These are phyloP conservation scores for Glonium stellatum DNA, from an alignment of 495 filamentous ascomycete genomes.

Conservation along the genomic window DNA sequence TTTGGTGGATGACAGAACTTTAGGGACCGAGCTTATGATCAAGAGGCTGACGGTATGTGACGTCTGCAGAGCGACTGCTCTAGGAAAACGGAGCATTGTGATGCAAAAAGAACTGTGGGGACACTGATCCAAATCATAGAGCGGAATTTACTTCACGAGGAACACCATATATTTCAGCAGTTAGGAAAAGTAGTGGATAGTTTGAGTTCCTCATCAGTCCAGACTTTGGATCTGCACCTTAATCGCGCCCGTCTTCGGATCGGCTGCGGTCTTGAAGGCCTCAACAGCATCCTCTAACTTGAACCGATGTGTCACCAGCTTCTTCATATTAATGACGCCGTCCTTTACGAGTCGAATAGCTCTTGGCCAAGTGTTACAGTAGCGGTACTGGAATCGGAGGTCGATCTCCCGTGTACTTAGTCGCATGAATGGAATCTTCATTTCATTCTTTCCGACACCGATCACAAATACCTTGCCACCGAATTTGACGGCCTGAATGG, in stretches of 20 bases:
- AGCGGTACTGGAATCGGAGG: slow-evolving; percentile 91
- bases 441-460: slow-evolving; percentile 89
- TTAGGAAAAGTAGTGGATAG: too few relatives aligned
- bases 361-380: slow-evolving; percentile 89
- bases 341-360: slow-evolving; percentile 82
- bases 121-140: too few relatives aligned
- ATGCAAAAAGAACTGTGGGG: too few relatives aligned
- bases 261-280: slow-evolving; percentile 78
- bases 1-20: too few relatives aligned
- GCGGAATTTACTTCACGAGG: too few relatives aligned
- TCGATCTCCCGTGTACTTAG: slow-evolving; percentile 86
- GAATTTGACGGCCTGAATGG: slow-evolving; percentile 84
- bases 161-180: too few relatives aligned
- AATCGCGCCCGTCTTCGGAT: slow-evolving; percentile 88
- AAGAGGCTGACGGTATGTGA: too few relatives aligned
- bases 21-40: too few relatives aligned
- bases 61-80: too few relatives aligned
- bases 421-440: slow-evolving; percentile 89
- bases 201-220: slow-evolving; percentile 21
- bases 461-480: slow-evolving; percentile 92
- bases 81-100: too few relatives aligned
- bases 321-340: slow-evolving; percentile 69
- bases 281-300: slow-evolving; percentile 76
- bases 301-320: slow-evolving; percentile 83
- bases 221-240: slow-evolving; percentile 83